These are phyloP conservation scores for Hortiboletus campestris DNA, from an alignment of 768 basidiomycete species.

Conservation along the genomic window DNA sequence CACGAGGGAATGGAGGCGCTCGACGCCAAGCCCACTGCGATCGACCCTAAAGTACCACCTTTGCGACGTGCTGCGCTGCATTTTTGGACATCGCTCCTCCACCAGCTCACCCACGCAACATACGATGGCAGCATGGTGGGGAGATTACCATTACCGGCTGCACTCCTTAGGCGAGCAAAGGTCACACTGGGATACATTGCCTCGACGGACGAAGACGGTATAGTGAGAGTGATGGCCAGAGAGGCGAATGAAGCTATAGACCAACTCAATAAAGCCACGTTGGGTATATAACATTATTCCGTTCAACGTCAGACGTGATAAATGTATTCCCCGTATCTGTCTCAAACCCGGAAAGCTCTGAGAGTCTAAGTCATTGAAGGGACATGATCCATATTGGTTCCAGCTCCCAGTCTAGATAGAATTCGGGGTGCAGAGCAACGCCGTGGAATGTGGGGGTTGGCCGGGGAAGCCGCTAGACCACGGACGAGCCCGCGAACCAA, in stretches of 20 bases:
- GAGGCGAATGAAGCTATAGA: slow-evolving; percentile 60
- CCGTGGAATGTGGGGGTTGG: slow-evolving; percentile 22
- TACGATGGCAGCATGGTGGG: slow-evolving; percentile 39
- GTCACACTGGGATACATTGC: slow-evolving; percentile 68
- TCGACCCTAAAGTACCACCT: slow-evolving; percentile 67
- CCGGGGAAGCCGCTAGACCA: slow-evolving; percentile 24
- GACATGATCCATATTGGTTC: slow-evolving; percentile 61
- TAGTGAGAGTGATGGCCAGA: slow-evolving; percentile 74
- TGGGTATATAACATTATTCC: slow-evolving; percentile 28
- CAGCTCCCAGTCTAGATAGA: slow-evolving; percentile 4
- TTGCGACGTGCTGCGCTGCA: slow-evolving; percentile 86
- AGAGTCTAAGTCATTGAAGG: slow-evolving; percentile 82
- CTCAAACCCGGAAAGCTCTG: slow-evolving; percentile 64
- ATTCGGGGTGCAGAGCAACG: slow-evolving; percentile 10
- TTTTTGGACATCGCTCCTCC: slow-evolving; percentile 69
- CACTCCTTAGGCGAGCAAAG: slow-evolving; percentile 48
- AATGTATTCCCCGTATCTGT: slow-evolving; percentile 86
- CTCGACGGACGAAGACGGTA: slow-evolving; percentile 66
- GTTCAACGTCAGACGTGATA: not conserved
- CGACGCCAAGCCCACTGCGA: slow-evolving; percentile 56
- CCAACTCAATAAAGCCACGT: slow-evolving; percentile 45
- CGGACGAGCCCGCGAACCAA: slow-evolving; percentile 27
- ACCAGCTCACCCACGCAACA: slow-evolving; percentile 50
- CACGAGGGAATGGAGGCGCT: slow-evolving; percentile 26
- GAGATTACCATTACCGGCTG: slow-evolving; percentile 27